Evolutionary conservation across 768 basidiomycete species (phyloP), one percentile per base, ranked within the genome.

Genomic region (Pholiota conissans): DNA sequence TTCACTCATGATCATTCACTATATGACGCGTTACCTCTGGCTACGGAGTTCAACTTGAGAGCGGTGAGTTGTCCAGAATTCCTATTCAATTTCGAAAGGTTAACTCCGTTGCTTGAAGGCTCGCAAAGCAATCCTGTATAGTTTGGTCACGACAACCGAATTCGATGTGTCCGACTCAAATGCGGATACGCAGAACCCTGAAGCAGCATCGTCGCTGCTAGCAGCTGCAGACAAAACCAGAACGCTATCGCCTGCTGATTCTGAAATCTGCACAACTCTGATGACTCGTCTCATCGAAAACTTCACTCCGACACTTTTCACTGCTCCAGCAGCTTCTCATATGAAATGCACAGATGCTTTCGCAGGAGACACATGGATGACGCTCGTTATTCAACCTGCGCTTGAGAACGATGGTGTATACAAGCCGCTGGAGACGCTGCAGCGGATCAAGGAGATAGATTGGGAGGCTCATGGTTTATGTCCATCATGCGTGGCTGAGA

Each of bases 291-390:
- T 91, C 58, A 83, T 91, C 56, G 78, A 77, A 4, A 79, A 88
- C 67, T 90, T 91, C 66, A 87, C 88, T 0, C 88, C 90, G 1
- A 74, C 85, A 32, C 71, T 91, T 0, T 91, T 91, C 68, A 89
- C 89, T 1, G 80, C 86, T 4, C 77, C 84, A 5, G 84, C 52
- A 18, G 52, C 52, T 29, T 54, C 52, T 18, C 52, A 54, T 29
- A 90, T 90, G 87, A 72, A 72, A 3, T 91, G 90, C 70, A 90
- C 42, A 2, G 42, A 45, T 13, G 10, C 22, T 8, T 45, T 45
- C 54, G 90, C 89, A 0, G 86, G 86, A 50, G n/a, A n/a, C n/a
- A 76, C 72, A 51, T 91, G 90, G 90, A 87, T 90, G 81, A 58
- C 76, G 22, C 73, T 83, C 35, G 87, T 91, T n/a, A 85, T 88